Evolutionary conservation across 345 rosid species (phyloP).

Genomic region (Lumnitzera racemosa): DNA sequence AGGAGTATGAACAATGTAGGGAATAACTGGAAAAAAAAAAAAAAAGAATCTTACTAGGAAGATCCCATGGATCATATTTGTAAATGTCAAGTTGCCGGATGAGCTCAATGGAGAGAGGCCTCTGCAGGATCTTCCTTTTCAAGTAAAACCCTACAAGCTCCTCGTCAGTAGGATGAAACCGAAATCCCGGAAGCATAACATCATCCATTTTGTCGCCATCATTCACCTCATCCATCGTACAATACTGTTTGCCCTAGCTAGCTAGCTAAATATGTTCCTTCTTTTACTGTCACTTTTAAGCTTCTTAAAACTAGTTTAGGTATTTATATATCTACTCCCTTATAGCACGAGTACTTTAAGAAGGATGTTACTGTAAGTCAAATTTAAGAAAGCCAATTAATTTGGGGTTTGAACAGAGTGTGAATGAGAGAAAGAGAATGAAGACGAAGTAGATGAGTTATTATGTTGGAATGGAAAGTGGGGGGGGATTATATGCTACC

Average conservation of each 20-base stretch:
- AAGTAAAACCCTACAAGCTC: constrained; percentile 91
- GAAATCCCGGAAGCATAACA: constrained; percentile 75
- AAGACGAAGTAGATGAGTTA: constrained; percentile 9
- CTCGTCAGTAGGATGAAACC: constrained; percentile 95
- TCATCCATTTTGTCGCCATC: constrained; percentile 55
- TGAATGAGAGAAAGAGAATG: background rate
- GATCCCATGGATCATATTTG: constrained; percentile 96
- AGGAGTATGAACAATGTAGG: no score
- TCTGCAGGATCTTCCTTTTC: constrained; percentile 67
- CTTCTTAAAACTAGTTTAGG: background rate
- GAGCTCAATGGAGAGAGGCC: constrained; percentile 72
- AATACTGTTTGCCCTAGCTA: no score
- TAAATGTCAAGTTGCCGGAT: constrained; percentile 88
- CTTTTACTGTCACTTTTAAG: background rate
- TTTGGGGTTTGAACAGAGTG: background rate
- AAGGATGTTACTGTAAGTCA: background rate
- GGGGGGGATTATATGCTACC: constrained; percentile 68
- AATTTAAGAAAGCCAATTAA: no score
- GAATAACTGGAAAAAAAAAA: no score
- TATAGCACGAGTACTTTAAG: constrained; percentile 4
- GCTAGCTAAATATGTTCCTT: no score
- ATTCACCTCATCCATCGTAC: constrained; percentile 35
- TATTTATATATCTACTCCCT: background rate
- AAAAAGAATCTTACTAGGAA: constrained; percentile 53
- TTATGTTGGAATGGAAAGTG: constrained; percentile 19